phyloP scores from a whole-genome alignment of 768 basidiomycete species.

The Boletus fagicola region DNA sequence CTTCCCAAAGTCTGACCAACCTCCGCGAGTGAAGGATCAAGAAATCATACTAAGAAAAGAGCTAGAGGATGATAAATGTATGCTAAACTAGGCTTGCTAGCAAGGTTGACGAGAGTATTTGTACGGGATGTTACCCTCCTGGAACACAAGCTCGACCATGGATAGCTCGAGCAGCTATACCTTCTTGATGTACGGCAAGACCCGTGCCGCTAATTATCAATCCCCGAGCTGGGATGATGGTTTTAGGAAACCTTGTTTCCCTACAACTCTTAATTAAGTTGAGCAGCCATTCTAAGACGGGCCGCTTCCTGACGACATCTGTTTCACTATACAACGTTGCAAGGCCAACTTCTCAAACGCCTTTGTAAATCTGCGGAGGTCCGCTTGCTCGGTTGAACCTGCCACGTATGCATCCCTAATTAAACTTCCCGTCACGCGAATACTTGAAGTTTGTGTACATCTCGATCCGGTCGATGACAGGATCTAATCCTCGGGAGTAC shows the following conservation, averaged over 20 bases:
- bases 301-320: background rate
- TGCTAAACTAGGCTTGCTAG: no score
- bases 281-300: background rate
- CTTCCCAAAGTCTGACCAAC: background rate
- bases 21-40: no score
- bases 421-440: background rate
- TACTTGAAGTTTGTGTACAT: background rate
- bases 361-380: background rate
- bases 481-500: background rate
- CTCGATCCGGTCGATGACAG: background rate
- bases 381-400: background rate
- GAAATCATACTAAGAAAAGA: no score
- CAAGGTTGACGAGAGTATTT: constrained; percentile 44
- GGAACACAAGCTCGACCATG: constrained; percentile 17
- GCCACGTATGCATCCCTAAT: background rate
- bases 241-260: background rate
- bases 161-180: background rate
- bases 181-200: background rate
- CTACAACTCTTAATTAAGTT: background rate
- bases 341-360: background rate
- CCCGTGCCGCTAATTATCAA: background rate
- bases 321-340: background rate
- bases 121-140: constrained; percentile 40
- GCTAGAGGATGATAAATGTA: no score
- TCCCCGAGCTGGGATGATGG: background rate